Base-by-base conservation (phyloP, 2,329 filamentous ascomycete species). In the Sporothrix euskadiensis region DNA sequence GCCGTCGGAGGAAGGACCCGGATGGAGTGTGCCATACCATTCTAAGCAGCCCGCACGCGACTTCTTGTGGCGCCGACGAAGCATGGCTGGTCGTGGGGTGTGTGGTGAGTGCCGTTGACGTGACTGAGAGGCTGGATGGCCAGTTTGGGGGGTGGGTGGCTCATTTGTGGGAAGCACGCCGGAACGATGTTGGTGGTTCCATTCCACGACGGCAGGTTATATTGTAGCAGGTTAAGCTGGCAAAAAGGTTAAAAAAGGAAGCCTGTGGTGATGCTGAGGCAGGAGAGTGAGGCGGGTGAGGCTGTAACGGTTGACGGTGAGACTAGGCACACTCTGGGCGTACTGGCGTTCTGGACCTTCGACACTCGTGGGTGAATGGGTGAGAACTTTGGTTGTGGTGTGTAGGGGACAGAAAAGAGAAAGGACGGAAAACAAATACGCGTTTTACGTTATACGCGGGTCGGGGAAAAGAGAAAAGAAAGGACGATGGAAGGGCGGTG, bases 41-140 rank as follows among this genome's bases (percentile, higher is more conserved):
- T 79, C 77, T 19, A 76, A 74, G 73, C 80, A 81, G 30, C 80
- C 80, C 14, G 74, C 75, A 56, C 78, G 77, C 19, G 80, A 80
- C 77, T 81, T 81, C 72, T 79, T 80, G 77, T 81, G 80, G 71
- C 77, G 77, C 44, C 79, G 78, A 73, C 77, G 76, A 71, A 78
- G 76, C 75, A 76, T 76, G 30, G 26, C 26, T 76, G 30, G 26
- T 41, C 59, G 59, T 63, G 32, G 59, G 54, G 59, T 26, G 26
- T 26, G 26, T 26, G 26, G 57, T 63, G 57, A 26, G n/a, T 56
- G 52, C 52, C 35, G 59, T n/a, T 41, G 6, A 54, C 32, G 52
- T 56, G 52, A 22, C 49, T 56, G 68, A 14, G 44, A 49, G 44
- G 44, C 44, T 49, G 44, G 12, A 49, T 30, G 49, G 49, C 35